These are phyloP conservation scores for Podaxis sp. DNA, from an alignment of 768 basidiomycete species.

Conservation along the genomic window DNA sequence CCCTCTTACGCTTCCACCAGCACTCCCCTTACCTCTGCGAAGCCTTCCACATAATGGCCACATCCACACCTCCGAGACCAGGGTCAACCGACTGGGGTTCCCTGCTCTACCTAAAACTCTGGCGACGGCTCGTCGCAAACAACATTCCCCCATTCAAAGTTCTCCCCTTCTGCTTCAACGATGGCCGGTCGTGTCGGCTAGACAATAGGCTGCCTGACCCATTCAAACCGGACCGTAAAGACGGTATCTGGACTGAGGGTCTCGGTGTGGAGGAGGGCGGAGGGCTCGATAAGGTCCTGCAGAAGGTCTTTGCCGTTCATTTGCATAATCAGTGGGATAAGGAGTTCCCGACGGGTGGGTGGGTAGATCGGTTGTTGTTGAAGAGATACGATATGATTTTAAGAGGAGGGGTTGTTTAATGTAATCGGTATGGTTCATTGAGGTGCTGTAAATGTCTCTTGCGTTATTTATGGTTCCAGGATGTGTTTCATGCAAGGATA, in stretches of 20 bases:
- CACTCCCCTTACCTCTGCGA: conserved; percentile 97
- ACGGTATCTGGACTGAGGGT: conserved; percentile 69
- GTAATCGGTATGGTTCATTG: not conserved
- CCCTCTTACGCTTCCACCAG: conserved; percentile 88
- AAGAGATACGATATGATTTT: conserved; percentile 51
- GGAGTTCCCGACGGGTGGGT: conserved; percentile 75
- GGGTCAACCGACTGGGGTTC: conserved; percentile 95
- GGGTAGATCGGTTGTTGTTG: conserved; percentile 83
- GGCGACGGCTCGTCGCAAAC: conserved; percentile 74
- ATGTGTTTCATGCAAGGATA: no score
- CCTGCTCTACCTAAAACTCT: conserved; percentile 86
- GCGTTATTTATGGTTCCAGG: no score
- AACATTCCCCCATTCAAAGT: conserved; percentile 84
- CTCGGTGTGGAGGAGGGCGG: conserved; percentile 60
- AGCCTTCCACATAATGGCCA: conserved; percentile 88
- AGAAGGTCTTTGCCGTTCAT: conserved; percentile 84
- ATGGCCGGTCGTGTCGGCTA: conserved; percentile 86
- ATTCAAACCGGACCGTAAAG: conserved; percentile 55
- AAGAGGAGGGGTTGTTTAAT: not conserved
- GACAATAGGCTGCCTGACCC: conserved; percentile 95
- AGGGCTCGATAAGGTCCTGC: conserved; percentile 57
- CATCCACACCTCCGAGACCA: conserved; percentile 65
- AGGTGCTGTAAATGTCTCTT: no score
- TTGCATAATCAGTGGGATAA: conserved; percentile 97
- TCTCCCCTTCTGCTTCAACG: conserved; percentile 94